Conservation (phyloP, 2,329 filamentous ascomycete species). For the Claviceps monticola region DNA sequence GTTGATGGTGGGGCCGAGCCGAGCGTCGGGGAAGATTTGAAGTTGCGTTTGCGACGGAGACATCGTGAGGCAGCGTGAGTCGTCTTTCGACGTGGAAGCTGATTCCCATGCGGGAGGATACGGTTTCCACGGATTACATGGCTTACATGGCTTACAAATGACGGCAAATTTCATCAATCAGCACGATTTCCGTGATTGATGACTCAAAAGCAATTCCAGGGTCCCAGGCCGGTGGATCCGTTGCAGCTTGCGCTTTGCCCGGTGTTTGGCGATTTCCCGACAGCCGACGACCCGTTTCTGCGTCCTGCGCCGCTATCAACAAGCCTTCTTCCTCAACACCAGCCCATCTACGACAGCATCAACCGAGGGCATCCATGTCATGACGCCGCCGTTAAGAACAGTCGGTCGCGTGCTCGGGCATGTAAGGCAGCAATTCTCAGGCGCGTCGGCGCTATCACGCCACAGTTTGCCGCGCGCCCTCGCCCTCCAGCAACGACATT, state of each 20-base stretch:
- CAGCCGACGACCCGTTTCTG: background rate
- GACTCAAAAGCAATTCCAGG: no score
- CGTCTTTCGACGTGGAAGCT: no score
- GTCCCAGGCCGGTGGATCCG: background rate
- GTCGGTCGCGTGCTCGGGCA: slow-evolving; percentile 1
- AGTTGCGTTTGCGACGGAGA: no score
- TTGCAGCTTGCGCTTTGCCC: background rate
- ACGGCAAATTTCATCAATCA: no score
- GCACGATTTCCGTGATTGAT: no score
- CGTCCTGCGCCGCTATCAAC: background rate
- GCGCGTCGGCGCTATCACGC: background rate
- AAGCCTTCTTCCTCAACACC: background rate
- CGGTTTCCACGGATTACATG: no score
- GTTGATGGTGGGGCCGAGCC: no score
- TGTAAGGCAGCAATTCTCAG: background rate
- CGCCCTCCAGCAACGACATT: slow-evolving; percentile 7
- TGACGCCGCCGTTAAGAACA: slow-evolving; percentile 1
- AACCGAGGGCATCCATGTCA: background rate
- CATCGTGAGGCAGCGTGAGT: no score
- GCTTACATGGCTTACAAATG: no score
- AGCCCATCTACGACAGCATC: background rate
- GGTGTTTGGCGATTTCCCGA: background rate
- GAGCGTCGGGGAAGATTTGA: no score
- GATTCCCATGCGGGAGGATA: no score
- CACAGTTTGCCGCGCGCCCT: background rate